Conservation (phyloP, 352 stramenopile species). For the Globisporangium yorkense region DNA sequence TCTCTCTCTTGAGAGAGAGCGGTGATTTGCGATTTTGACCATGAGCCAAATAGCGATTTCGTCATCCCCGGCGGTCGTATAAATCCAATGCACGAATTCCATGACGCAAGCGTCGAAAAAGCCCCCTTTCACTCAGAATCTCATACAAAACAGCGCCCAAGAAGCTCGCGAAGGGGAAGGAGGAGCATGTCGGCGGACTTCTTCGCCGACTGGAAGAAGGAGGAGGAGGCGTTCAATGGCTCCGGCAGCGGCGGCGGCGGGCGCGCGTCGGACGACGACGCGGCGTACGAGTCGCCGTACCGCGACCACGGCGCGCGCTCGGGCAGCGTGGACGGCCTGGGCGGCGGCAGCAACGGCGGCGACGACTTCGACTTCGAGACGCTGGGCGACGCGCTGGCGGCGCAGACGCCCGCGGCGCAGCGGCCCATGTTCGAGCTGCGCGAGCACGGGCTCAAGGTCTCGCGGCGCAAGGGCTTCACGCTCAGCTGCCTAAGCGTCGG, state of each 20-base stretch:
- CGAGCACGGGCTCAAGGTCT: constrained; percentile 85
- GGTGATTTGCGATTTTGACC: too few species aligned
- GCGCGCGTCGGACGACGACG: constrained; percentile 11
- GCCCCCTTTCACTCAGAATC: too few species aligned
- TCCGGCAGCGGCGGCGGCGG: constrained; percentile 13
- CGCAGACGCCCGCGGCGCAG: constrained; percentile 54
- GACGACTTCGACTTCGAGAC: constrained; percentile 83
- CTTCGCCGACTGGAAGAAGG: constrained; percentile 87
- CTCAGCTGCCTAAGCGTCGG: constrained; percentile 74
- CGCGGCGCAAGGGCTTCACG: constrained; percentile 79
- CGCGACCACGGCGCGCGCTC: constrained; percentile 6
- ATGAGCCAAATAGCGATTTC: too few species aligned
- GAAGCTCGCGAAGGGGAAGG: not conserved
- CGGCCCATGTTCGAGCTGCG: constrained; percentile 82
- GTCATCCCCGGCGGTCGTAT: too few species aligned
- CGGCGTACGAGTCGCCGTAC: constrained; percentile 32
- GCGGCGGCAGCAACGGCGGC: constrained; percentile 27
- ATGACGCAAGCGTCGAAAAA: too few species aligned
- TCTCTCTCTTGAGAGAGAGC: too few species aligned
- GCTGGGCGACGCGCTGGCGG: constrained; percentile 31
- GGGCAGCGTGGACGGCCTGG: constrained; percentile 8
- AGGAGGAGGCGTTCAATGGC: constrained; percentile 39
- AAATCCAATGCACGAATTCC: too few species aligned
- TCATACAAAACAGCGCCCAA: not conserved
- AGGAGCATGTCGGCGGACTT: constrained; percentile 79